Base-by-base conservation (phyloP, 352 stramenopile genomes). In the Pythium rhizo-oryzae region DNA sequence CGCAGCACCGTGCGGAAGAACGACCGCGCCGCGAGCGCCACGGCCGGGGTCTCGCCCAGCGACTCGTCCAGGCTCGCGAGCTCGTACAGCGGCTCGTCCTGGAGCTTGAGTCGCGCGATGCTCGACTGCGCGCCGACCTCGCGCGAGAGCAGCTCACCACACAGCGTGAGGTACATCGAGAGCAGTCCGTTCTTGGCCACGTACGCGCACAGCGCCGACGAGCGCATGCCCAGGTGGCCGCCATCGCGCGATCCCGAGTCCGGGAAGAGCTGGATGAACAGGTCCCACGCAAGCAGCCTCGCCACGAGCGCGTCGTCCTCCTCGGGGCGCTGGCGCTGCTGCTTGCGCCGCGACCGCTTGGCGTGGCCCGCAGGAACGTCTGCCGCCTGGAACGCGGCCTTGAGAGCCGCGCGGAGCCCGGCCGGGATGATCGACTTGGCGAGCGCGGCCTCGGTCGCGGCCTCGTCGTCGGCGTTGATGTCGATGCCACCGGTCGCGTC, bases 1-100 rank as follows among this genome's bases (percentile, higher is more conserved):
- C 84, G 84, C 67, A 93, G 62, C 8, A 92, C 86, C 19, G 88
- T 96, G 35, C 84, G 85, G 76, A 94, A 94, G 54, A 96, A 93
- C 23, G 92, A 84, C 19, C 73, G 80, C 30, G 82, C 87, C 0
- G 71, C 82, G 30, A 96, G 58, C 12, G 76, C 60, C 61, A 85
- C 62, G 8, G 63, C 56, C 37, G 61, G 56, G 19, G 56, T 47
- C 12, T 59, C 52, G 11, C 55, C 66, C 15, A 69, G 12, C 35
- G 23, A 33, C 18, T 54, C 57, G 7, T 79, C 63, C 57, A 91
- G 60, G 28, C 85, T 77, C 7, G 59, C 41, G 4, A 90, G 53
- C 21, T 74, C 47, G 74, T 82, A 92, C 28, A 92, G 62, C 15
- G 70, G 59, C 16, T 75, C 64, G 54, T 93, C 85, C 58, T 82